phyloP scores from a whole-genome alignment of 148 eudicot genomes.

The Rheum nobile region DNA sequence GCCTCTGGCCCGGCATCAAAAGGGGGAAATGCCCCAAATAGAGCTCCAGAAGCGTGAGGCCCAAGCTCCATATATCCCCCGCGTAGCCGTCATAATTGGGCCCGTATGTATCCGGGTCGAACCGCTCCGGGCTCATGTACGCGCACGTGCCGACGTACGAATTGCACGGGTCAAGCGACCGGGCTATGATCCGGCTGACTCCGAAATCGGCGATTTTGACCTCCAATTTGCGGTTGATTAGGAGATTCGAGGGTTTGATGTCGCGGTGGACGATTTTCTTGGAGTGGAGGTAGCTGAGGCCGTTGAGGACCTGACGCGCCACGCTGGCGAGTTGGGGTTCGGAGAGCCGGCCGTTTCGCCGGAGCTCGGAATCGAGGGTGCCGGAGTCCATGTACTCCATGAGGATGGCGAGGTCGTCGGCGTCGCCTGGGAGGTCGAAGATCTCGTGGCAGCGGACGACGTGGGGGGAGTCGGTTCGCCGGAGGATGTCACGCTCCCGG shows the following conservation, averaged over 20 bases:
- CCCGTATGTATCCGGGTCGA: conserved; percentile 86
- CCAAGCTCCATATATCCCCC: conserved; percentile 86
- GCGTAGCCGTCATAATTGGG: conserved; percentile 73
- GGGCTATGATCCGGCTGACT: conserved; percentile 69
- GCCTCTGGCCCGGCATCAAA: conserved; percentile 56
- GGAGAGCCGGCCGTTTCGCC: conserved; percentile 22
- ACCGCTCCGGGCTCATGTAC: conserved; percentile 91
- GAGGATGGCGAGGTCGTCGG: conserved; percentile 31
- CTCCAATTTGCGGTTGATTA: conserved; percentile 38
- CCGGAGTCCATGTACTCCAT: conserved; percentile 87
- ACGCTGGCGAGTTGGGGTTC: conserved; percentile 25
- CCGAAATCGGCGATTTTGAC: conserved; percentile 89
- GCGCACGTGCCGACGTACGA: conserved; percentile 96
- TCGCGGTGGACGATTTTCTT: conserved; percentile 86
- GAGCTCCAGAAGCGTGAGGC: conserved; percentile 64
- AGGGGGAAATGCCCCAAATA: conserved; percentile 78
- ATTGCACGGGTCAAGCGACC: conserved; percentile 75
- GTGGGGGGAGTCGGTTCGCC: conserved; percentile 61
- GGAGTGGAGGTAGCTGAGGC: conserved; percentile 51
- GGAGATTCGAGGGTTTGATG: conserved; percentile 61
- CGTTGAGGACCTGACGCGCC: conserved; percentile 45
- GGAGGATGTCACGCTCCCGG: conserved; percentile 73
- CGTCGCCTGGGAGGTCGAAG: conserved; percentile 42
- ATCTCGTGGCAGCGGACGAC: conserved; percentile 49
- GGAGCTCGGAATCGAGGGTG: conserved; percentile 35